These are phyloP conservation scores for Hypoxylon sp. DNA, from an alignment of 2,329 filamentous ascomycete genomes.

Conservation along the genomic window DNA sequence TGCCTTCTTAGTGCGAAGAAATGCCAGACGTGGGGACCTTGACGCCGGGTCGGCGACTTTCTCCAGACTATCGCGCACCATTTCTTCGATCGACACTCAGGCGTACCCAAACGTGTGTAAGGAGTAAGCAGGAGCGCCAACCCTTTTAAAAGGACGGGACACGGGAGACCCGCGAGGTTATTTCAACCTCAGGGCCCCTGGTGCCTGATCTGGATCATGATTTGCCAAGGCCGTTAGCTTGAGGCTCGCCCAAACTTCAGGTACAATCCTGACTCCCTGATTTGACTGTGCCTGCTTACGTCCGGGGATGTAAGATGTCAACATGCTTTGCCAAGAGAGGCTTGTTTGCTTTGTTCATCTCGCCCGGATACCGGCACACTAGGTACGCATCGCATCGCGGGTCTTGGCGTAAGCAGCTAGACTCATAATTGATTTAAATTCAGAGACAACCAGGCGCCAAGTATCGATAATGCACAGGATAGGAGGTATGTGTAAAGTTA, in stretches of 20 bases:
- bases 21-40: slow-evolving; percentile 17
- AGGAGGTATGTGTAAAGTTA: not conserved
- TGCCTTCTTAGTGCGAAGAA: slow-evolving; percentile 38
- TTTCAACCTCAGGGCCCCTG: slow-evolving; percentile 12
- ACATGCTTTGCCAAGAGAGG: slow-evolving; percentile 31
- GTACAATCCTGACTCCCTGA: slow-evolving; percentile 24
- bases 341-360: slow-evolving; percentile 23
- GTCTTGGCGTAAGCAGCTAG: slow-evolving; percentile 3
- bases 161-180: slow-evolving; percentile 21
- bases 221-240: slow-evolving; percentile 38
- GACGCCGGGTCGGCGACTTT: slow-evolving; percentile 24
- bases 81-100: slow-evolving; percentile 14
- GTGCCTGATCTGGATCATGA: slow-evolving; percentile 15
- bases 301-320: slow-evolving; percentile 21
- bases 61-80: slow-evolving; percentile 30
- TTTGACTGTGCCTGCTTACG: slow-evolving; percentile 23
- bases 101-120: slow-evolving; percentile 3
- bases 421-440: slow-evolving; percentile 9
- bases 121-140: slow-evolving; percentile 6
- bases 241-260: slow-evolving; percentile 5
- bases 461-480: not conserved
- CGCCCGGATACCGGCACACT: slow-evolving; percentile 34
- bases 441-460: not conserved
- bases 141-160: not conserved
- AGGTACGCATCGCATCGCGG: slow-evolving; percentile 7